Conservation (phyloP, 176 grass and related monocot species). For the Dactylis glomerata region DNA sequence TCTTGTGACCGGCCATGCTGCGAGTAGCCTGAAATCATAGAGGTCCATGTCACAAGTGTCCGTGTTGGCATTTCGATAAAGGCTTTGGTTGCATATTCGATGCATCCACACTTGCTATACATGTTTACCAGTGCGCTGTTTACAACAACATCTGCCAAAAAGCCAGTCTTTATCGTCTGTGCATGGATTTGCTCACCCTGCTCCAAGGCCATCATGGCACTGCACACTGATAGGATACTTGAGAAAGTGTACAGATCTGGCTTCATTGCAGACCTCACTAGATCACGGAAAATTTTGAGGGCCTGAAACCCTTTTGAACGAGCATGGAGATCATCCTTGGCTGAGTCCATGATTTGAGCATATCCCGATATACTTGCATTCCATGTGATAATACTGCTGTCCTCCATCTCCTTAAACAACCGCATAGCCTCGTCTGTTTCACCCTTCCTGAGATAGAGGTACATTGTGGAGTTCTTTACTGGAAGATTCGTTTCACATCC, state of each 20-base stretch:
- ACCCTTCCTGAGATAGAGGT: constrained; percentile 70
- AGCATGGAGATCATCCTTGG: constrained; percentile 64
- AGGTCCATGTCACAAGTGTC: constrained; percentile 77
- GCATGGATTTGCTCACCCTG: constrained; percentile 86
- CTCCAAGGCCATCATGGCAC: constrained; percentile 68
- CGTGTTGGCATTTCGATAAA: constrained; percentile 73
- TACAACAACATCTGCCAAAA: constrained; percentile 75
- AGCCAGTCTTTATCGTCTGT: constrained; percentile 64
- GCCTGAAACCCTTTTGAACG: constrained; percentile 59
- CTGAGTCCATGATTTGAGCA: constrained; percentile 61
- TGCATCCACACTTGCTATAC: constrained; percentile 83
- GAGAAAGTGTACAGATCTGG: constrained; percentile 84
- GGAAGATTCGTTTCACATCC: constrained; percentile 53
- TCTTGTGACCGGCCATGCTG: constrained; percentile 70
- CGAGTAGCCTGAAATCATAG: constrained; percentile 78
- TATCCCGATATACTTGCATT: constrained; percentile 75
- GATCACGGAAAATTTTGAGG: constrained; percentile 57
- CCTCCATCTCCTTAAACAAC: constrained; percentile 60
- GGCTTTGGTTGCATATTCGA: constrained; percentile 60
- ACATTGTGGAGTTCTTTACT: constrained; percentile 71
- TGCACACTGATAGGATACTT: constrained; percentile 72
- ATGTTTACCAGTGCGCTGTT: constrained; percentile 83
- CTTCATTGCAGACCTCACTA: constrained; percentile 49
- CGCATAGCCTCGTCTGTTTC: constrained; percentile 56
- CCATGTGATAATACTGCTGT: constrained; percentile 62